These are phyloP conservation scores for Penicillium odoratum DNA, from an alignment of 495 filamentous ascomycete genomes.

Conservation along the genomic window DNA sequence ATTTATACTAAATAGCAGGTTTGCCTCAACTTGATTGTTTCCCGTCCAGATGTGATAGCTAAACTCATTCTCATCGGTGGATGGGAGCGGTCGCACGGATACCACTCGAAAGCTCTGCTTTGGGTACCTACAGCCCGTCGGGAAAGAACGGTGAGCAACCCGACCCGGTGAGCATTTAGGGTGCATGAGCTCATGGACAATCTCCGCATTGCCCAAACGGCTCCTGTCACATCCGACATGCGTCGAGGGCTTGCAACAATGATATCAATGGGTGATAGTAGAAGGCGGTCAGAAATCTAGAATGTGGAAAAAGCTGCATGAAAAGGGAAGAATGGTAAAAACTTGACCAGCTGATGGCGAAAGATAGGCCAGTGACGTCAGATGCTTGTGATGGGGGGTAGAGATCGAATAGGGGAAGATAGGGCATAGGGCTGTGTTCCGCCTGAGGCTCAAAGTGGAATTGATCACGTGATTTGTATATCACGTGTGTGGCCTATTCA, in stretches of 20 bases:
- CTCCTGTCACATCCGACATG: background rate
- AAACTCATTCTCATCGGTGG: background rate
- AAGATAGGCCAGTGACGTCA: slow-evolving; percentile 26
- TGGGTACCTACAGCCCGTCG: slow-evolving; percentile 9
- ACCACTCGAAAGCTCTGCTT: background rate
- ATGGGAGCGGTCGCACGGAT: background rate
- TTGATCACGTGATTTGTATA: no score
- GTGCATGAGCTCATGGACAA: slow-evolving; percentile 3
- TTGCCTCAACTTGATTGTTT: background rate
- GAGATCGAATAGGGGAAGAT: background rate
- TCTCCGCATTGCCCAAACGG: background rate
- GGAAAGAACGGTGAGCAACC: slow-evolving; percentile 25
- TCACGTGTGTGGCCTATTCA: background rate
- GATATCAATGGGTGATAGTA: slow-evolving; percentile 5
- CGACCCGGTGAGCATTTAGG: slow-evolving; percentile 25
- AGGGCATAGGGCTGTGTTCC: background rate
- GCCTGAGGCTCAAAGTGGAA: slow-evolving; percentile 8
- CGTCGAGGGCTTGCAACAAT: background rate
- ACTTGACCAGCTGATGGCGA: slow-evolving; percentile 1
- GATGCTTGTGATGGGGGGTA: background rate
- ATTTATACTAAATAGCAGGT: background rate
- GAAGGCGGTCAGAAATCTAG: slow-evolving; percentile 18
- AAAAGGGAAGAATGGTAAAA: background rate
- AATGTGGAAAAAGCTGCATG: slow-evolving; percentile 4
- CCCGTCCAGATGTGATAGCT: background rate